These are phyloP conservation scores for Blastocystis sp. DNA, from an alignment of 352 stramenopile genomes.

Conservation along the genomic window DNA sequence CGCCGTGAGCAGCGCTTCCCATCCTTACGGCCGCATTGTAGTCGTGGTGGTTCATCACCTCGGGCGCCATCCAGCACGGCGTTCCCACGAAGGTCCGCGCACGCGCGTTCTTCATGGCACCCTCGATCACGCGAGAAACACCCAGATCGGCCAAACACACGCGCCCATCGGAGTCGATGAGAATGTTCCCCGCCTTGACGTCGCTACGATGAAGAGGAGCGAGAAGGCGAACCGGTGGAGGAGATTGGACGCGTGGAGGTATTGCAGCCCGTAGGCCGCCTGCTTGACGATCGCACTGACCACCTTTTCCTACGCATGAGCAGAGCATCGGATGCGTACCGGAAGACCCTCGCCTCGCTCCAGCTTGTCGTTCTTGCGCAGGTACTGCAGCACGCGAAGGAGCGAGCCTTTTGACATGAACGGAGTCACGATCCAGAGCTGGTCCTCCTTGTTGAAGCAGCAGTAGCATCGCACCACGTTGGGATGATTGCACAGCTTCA, in stretches of 20 bases:
- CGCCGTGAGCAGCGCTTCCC: background rate
- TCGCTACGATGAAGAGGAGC: constrained; percentile 12
- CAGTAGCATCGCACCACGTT: constrained; percentile 63
- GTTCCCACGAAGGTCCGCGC: constrained; percentile 56
- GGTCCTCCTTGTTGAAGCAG: constrained; percentile 54
- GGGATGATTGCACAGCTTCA: constrained; percentile 69
- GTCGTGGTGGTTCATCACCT: constrained; percentile 21
- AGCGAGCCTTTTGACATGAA: constrained; percentile 67
- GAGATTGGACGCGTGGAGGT: constrained; percentile 54
- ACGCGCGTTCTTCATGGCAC: constrained; percentile 35
- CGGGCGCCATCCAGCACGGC: constrained; percentile 69
- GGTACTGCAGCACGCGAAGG: constrained; percentile 49
- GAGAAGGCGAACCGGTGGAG: constrained; percentile 41
- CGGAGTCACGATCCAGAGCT: constrained; percentile 65
- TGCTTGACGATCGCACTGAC: constrained; percentile 53
- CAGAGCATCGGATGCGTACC: background rate
- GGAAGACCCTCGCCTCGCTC: constrained; percentile 25
- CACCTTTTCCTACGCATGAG: constrained; percentile 33
- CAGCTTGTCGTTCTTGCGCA: background rate
- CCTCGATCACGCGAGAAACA: constrained; percentile 60
- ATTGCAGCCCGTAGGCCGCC: constrained; percentile 37
- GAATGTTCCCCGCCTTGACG: constrained; percentile 66
- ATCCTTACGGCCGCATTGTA: constrained; percentile 39
- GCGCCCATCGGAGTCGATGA: constrained; percentile 10
- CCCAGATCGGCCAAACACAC: constrained; percentile 64